These are phyloP conservation scores for Exophiala sp. DNA, from an alignment of 2,329 filamentous ascomycete species.

Conservation along the genomic window DNA sequence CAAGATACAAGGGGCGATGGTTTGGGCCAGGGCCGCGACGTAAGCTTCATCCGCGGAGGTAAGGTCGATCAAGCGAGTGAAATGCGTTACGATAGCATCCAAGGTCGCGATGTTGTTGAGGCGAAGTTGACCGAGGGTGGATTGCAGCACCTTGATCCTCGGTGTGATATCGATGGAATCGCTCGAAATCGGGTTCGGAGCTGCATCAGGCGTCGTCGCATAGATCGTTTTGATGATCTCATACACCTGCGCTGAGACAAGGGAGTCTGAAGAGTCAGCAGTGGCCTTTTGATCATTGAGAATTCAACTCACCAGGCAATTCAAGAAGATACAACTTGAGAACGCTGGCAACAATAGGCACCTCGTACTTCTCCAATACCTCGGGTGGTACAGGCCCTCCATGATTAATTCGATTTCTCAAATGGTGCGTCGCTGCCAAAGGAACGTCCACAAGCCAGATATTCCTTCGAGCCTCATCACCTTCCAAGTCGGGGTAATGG, in stretches of 20 bases:
- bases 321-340: constrained; percentile 93
- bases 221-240: constrained; percentile 99
- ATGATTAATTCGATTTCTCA: constrained; percentile 78
- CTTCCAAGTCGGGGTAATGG: constrained; percentile 94
- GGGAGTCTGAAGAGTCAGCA: constrained; percentile 61
- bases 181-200: constrained; percentile 55
- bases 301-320: constrained; percentile 67
- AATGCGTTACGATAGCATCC: constrained; percentile 96
- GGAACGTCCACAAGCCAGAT: constrained; percentile 96
- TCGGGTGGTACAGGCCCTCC: constrained; percentile 73
- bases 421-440: constrained; percentile 72
- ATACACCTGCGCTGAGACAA: constrained; percentile 96
- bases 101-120: constrained; percentile 98
- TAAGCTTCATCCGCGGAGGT: constrained; percentile 93
- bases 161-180: constrained; percentile 27
- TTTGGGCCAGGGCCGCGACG: constrained; percentile 64
- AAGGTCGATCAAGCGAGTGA: constrained; percentile 90
- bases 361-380: constrained; percentile 78
- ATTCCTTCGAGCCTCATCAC: constrained; percentile 81
- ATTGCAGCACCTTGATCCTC: constrained; percentile 85
- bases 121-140: constrained; percentile 87
- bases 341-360: constrained; percentile 86
- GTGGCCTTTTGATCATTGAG: not conserved
- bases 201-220: constrained; percentile 69
- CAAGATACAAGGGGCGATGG: constrained; percentile 77